Base-by-base conservation (phyloP, 2,329 filamentous ascomycete species). In the Sordariomycetes sp. region DNA sequence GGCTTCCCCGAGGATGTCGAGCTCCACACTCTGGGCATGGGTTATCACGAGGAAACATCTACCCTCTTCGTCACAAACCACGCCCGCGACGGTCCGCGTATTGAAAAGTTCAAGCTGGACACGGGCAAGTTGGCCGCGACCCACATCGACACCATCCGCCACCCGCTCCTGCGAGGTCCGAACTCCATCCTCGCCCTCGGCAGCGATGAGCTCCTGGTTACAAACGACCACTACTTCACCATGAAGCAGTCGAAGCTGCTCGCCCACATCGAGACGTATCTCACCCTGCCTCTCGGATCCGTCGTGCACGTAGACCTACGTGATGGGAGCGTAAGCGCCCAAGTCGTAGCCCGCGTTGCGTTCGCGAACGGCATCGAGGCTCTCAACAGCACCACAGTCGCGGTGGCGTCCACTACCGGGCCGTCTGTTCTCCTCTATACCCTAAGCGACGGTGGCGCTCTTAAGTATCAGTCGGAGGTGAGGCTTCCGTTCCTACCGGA, bases 281-380 rank as follows among this genome's bases (percentile, higher is more conserved):
- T 71, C 1, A 64, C 63, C 1, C 58, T 68, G 1, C 68, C 73
- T 0, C 59, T 67, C 1, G 72, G 69, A 0, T 69, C 65, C 1
- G 63, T 76, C 4, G 70, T 76, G 0, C 68, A 76, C 55, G 68
- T 75, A 2, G 60, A 56, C 18, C 59, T 69, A 20, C 12, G 18
- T 3, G 37, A n/a, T n/a, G 37, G 37, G 14, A n/a, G 18, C 4
- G 37, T 43, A 10, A 28, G 51, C 24, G 24, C 46, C 4, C 54
- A 53, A n/a, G 24, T 25, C 8, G 56, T 58, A 24, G 69, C 69
- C 2, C 67, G 67, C 14, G 52, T 71, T 1, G 61, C 74, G 11
- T 77, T 73, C 51, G 67, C 74, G 10, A 77, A 77, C 54, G 74
- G 74, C 16, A 67, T 76, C 18, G 69, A 69, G 34, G 60, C 75